A percentile compares a stretch with the other conserved stretches of the same genome.
Conservation (phyloP, 345 rosid species). For the Bruguiera parviflora region DNA sequence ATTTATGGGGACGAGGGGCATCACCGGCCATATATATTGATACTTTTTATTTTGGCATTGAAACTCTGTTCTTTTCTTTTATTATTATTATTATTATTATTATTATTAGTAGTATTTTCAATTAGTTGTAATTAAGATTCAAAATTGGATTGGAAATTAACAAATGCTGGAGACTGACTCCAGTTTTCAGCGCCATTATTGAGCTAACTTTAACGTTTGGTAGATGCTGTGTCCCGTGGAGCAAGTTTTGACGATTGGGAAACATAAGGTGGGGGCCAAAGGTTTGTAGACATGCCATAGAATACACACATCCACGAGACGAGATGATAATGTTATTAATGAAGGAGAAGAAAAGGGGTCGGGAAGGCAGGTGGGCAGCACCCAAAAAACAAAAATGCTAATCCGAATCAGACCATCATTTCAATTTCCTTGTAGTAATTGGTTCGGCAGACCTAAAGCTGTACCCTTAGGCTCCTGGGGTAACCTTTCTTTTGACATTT, state of each 20-base stretch:
- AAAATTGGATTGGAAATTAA: no score
- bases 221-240: not conserved
- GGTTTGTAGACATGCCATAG: not conserved
- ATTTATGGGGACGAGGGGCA: no score
- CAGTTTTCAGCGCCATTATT: no score
- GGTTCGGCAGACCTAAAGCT: slow-evolving; percentile 18
- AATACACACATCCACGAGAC: not conserved
- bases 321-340: slow-evolving; percentile 30
- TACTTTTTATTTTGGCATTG: no score
- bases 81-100: no score
- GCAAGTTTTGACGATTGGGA: not conserved
- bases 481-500: not conserved
- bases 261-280: not conserved
- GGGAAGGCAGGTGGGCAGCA: slow-evolving; percentile 30
- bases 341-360: not conserved
- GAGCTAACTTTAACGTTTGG: not conserved
- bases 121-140: no score
- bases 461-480: slow-evolving; percentile 12
- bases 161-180: no score
- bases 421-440: slow-evolving; percentile 34
- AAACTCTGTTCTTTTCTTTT: no score
- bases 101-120: no score
- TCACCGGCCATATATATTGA: no score
- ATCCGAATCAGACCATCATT: slow-evolving; percentile 56
- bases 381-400: slow-evolving; percentile 45